Conservation (phyloP, 371 early-diverging fungal genomes). For the Apophysomyces sp. region DNA sequence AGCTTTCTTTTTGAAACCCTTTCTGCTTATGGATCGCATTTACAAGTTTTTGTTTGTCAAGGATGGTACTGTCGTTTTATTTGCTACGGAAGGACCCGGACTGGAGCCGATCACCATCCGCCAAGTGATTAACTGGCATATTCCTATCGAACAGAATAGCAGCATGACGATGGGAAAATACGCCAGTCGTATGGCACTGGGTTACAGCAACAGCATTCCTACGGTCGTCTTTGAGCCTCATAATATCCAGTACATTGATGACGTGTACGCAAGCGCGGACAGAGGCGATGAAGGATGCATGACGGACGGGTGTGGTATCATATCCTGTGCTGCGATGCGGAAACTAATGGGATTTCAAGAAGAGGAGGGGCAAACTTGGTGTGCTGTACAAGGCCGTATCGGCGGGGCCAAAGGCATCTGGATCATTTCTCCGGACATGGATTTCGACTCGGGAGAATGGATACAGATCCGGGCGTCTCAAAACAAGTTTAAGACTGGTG, state of each 20-base stretch:
- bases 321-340: slow-evolving; percentile 17
- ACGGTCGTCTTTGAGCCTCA: slow-evolving; percentile 14
- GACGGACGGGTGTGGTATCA: slow-evolving; percentile 25
- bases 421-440: slow-evolving; percentile 13
- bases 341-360: slow-evolving; percentile 12
- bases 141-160: slow-evolving; percentile 14
- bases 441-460: slow-evolving; percentile 5
- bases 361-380: slow-evolving; percentile 3
- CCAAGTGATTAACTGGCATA: slow-evolving; percentile 17
- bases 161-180: slow-evolving; percentile 14
- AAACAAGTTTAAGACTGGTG: slow-evolving; percentile 15
- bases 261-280: background rate
- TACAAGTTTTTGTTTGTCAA: slow-evolving; percentile 19
- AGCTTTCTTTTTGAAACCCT: slow-evolving; percentile 14
- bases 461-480: slow-evolving; percentile 17
- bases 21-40: slow-evolving; percentile 11
- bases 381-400: slow-evolving; percentile 22
- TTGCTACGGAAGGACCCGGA: slow-evolving; percentile 17
- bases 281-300: slow-evolving; percentile 8
- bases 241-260: slow-evolving; percentile 9
- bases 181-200: slow-evolving; percentile 15
- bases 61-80: slow-evolving; percentile 13
- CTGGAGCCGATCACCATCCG: slow-evolving; percentile 6
- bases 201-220: slow-evolving; percentile 15
- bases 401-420: slow-evolving; percentile 26